phyloP scores from a whole-genome alignment of 345 rosid genomes.

The Sonneratia alba region DNA sequence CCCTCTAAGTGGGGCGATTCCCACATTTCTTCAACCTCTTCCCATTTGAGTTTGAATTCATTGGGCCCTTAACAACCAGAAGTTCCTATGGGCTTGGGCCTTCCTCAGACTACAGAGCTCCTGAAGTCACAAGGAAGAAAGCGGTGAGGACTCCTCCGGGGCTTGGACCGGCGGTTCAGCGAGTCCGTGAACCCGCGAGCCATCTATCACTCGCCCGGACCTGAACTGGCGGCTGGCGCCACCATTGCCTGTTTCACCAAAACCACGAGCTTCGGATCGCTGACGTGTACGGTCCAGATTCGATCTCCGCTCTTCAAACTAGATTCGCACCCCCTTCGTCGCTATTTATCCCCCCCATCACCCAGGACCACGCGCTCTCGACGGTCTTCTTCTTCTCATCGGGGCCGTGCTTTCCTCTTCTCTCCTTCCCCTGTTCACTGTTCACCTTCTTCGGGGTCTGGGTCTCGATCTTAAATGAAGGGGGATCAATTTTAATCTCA shows the following conservation, averaged over 20 bases:
- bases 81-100: too few relatives aligned
- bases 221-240: not conserved
- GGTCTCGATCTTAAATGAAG: not conserved
- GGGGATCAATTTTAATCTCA: not conserved
- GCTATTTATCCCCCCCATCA: constrained; percentile 3
- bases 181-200: too few relatives aligned
- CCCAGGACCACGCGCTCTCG: not conserved
- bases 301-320: constrained; percentile 8
- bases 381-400: not conserved
- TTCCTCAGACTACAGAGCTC: too few relatives aligned
- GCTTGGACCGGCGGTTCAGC: too few relatives aligned
- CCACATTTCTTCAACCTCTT: too few relatives aligned
- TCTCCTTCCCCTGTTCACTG: not conserved
- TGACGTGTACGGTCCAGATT: constrained; percentile 87
- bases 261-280: constrained; percentile 22
- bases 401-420: not conserved
- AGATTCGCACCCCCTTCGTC: constrained; percentile 23
- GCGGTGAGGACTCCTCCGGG: too few relatives aligned
- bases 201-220: too few relatives aligned
- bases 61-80: too few relatives aligned
- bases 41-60: too few relatives aligned
- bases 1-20: too few relatives aligned
- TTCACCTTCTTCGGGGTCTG: not conserved
- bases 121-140: too few relatives aligned
- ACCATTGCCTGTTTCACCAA: not conserved